These are phyloP conservation scores for Solanum ossicruentum DNA, from an alignment of 257 asterid genomes.

Conservation along the genomic window DNA sequence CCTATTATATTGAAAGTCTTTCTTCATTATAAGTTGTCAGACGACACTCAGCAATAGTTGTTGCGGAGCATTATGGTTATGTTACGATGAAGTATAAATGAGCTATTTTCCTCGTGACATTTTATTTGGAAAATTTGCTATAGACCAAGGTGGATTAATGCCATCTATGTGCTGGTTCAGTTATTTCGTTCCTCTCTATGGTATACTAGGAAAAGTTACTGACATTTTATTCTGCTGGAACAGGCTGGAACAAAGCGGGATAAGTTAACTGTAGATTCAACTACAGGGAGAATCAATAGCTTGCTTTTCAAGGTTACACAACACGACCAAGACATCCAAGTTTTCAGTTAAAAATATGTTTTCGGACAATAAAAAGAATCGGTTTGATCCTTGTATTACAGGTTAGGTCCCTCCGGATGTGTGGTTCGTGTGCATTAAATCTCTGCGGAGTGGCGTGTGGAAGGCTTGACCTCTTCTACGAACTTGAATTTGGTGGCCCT, in stretches of 20 bases:
- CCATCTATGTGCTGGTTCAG: not conserved
- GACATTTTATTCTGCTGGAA: slow-evolving; percentile 3
- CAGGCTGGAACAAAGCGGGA: slow-evolving; percentile 82
- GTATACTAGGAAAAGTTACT: not conserved
- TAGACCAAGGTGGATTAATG: not conserved
- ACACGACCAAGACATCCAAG: not conserved
- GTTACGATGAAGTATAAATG: not conserved
- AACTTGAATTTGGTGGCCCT: slow-evolving; percentile 75
- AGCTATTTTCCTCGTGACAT: not conserved
- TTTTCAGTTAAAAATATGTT: not conserved
- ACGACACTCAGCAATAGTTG: not conserved
- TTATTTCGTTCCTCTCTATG: not conserved
- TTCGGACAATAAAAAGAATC: not conserved
- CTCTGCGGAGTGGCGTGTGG: slow-evolving; percentile 88
- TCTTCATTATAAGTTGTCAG: not conserved
- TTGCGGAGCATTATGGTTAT: not conserved
- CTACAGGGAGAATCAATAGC: slow-evolving; percentile 55
- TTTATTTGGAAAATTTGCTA: not conserved
- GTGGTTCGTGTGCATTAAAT: slow-evolving; percentile 83
- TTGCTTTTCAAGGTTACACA: slow-evolving; percentile 60
- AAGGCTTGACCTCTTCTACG: slow-evolving; percentile 75
- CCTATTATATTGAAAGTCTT: not conserved
- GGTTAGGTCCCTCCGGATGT: slow-evolving; percentile 84
- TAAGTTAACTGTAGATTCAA: slow-evolving; percentile 45
- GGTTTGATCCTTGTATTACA: slow-evolving; percentile 12